Evolutionary conservation across 257 asterid genomes (phyloP).

Genomic region (Primulina eburnea): DNA sequence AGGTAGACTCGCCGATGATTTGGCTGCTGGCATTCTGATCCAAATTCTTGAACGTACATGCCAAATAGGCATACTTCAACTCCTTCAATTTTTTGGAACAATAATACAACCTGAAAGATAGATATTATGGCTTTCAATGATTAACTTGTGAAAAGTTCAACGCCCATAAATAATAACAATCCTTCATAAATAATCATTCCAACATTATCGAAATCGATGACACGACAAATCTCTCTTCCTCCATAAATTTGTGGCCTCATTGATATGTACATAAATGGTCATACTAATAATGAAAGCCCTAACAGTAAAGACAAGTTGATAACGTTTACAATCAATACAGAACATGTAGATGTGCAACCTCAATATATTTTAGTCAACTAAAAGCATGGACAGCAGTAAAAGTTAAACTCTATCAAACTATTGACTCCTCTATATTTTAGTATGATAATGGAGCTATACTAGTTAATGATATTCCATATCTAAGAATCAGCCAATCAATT

Average conservation of each 20-base stretch:
- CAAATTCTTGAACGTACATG: conserved; percentile 99
- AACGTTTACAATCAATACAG: neutral
- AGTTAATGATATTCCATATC: conserved; percentile 9
- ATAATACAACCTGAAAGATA: conserved; percentile 67
- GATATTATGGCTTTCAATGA: conserved; percentile 24
- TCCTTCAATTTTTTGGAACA: conserved; percentile 96
- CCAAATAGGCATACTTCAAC: conserved; percentile 98
- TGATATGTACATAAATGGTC: neutral
- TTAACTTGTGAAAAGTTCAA: conserved; percentile 1
- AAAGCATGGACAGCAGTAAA: conserved; percentile 2
- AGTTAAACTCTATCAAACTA: conserved; percentile 2
- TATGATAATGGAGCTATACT: neutral
- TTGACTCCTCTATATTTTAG: neutral
- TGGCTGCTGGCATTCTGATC: conserved; percentile 91
- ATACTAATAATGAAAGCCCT: conserved; percentile 5
- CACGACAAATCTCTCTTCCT: neutral
- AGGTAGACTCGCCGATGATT: conserved; percentile 97
- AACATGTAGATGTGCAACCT: conserved; percentile 16
- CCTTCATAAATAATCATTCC: neutral
- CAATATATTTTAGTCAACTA: conserved; percentile 1
- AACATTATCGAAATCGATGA: conserved; percentile 6
- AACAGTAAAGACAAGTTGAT: conserved; percentile 8
- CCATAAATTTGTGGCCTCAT: neutral
- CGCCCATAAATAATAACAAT: neutral
- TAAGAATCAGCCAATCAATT: conserved; percentile 10